Base-by-base conservation (phyloP, 2,329 filamentous ascomycete genomes). In the Aspergillus pseudoviridinutans region DNA sequence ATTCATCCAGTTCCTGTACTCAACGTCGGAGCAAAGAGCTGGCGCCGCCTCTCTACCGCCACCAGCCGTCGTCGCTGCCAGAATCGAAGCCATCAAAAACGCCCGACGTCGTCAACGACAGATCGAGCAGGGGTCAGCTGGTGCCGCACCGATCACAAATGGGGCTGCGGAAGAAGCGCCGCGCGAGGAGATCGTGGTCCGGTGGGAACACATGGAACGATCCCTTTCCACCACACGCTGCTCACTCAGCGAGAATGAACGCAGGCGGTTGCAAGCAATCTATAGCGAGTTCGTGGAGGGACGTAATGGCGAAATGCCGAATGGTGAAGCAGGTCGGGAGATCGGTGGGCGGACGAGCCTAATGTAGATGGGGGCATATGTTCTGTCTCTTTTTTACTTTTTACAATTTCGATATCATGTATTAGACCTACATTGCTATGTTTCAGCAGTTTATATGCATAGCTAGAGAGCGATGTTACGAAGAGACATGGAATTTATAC, bases 201-300 rank as follows among this genome's bases (percentile, higher is more conserved):
- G 82, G 29, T 96, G 91, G 91, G 83, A 85, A 58, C 93, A 99
- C 74, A 80, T 99, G 38, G 82, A 87, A 70, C 88, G 87, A 66
- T 90, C 90, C 42, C 79, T 99, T 56, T 83, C 84, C 24, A 87
- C 79, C 51, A 97, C 93, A 4, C 81, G 92, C 63, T 85, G 90
- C 24, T 95, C 90, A 73, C 95, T 97, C 64, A 91, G 89, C 69
- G 79, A 80, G 3, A 84, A 91, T 58, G 94, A 99, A 77, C 84
- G 87, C 66, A 81, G 78, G 60, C 80, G 93, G 58, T 75, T 99
- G 63, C 82, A 85, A 67, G 84, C 84, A 44, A 97, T 99, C 60
- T 99, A 99, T 71, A 81, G 83, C 17, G 94, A 99, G 76, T 99
- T 99, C 79, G 87, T 97, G 0, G 90, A 91, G 3, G 92, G 92